Base-by-base conservation (phyloP, 495 filamentous ascomycete genomes). In the Aspergillus bridgeri region DNA sequence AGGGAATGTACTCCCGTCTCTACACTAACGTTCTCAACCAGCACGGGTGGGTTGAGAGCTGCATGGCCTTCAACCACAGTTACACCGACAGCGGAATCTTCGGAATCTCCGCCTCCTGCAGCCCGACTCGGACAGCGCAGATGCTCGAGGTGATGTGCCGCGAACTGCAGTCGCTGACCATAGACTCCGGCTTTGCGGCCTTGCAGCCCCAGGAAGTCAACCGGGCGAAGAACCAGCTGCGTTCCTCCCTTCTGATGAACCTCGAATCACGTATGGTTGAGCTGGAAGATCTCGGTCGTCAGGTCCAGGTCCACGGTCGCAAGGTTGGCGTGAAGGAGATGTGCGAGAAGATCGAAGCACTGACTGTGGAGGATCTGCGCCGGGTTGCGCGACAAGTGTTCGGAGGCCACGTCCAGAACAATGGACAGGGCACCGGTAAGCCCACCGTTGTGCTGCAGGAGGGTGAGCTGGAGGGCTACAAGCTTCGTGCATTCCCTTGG, bases 21-120 rank as follows among this genome's bases (percentile, higher is more conserved):
- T 98, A 96, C 78, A 98, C 91, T 57, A 95, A 97, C 71, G 92
- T 97, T 9, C 84, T 98, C 48, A 98, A 98, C 78, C 94, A 97
- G 71, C 83, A 96, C 75, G 90, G 88, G 50, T 98, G 92, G 92
- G 89, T 98, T 11, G 94, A 98, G 72, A 91, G 84, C 59, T 96
- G 92, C 69, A 83, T 96, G 43, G 86, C 93, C 25, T 96, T 98
- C 81, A 98, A 98, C 75, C 91, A 98, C 74, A 89, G 88, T 51
- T 98, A 98, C 79, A 96, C 90, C 0, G 94, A 98, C 71, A 90
- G 87, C 11, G 94, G 95, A 6, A 80, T 98, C 24, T 98, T 98
- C 69, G 94, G 94, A 38, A 98, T 98, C 65, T 84, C 88, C 21
- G 89, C 91, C 0, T 87, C 87, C 45, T 98, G 95, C 69, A 79